Evolutionary conservation across 169 alveolate genomes (phyloP).

Genomic region (Plasmodium falciparum): DNA sequence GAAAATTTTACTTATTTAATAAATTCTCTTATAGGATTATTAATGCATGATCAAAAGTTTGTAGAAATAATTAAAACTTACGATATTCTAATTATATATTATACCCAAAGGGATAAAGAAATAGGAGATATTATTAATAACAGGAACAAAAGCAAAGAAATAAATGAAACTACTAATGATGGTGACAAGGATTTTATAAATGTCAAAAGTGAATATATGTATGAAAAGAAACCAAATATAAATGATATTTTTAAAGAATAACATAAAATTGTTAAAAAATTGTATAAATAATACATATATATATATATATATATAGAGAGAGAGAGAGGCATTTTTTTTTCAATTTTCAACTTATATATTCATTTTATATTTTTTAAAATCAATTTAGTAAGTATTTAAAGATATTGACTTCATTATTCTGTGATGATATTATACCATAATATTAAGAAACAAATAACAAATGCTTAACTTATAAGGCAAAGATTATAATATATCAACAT

Average conservation of each 20-base stretch:
- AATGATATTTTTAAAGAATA: not conserved
- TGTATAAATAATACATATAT: not conserved
- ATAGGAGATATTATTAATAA: conserved; percentile 10
- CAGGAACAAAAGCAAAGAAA: not conserved
- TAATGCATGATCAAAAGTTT: conserved; percentile 29
- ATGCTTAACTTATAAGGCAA: no score
- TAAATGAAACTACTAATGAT: not conserved
- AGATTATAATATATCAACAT: no score
- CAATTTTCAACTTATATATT: not conserved
- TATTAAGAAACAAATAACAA: no score
- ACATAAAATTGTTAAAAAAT: not conserved
- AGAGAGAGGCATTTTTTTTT: no score
- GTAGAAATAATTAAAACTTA: conserved; percentile 5
- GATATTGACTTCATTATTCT: no score
- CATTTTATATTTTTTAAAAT: not conserved
- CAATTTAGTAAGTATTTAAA: no score
- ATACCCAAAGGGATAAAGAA: conserved; percentile 2
- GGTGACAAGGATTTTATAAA: not conserved
- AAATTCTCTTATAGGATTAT: conserved; percentile 13
- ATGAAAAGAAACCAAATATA: not conserved
- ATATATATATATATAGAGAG: not conserved
- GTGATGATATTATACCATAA: no score
- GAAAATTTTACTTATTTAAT: conserved; percentile 34
- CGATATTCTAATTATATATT: conserved; percentile 15
- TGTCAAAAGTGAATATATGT: no score